Conservation (phyloP, 2,329 filamentous ascomycete genomes). For the Fusarium scirpi region DNA sequence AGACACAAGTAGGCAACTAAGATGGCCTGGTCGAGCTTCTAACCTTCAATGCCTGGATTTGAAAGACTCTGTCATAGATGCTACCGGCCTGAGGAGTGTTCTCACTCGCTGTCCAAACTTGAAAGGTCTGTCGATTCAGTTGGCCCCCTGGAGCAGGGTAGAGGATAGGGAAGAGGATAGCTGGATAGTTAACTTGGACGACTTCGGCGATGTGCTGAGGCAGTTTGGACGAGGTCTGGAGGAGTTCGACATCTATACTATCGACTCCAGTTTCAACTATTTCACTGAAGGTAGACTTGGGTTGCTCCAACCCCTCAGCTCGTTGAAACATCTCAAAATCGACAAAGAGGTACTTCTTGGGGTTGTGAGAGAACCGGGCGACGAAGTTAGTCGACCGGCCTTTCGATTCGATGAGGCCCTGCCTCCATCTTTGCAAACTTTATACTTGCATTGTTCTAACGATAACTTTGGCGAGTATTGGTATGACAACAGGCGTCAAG, state of each 20-base stretch:
- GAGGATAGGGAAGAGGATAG: neutral
- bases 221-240: neutral
- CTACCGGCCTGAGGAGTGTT: neutral
- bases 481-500: accelerated
- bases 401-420: neutral
- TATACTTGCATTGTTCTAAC: neutral
- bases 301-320: slow-evolving; percentile 7
- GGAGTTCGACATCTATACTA: neutral
- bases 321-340: slow-evolving; percentile 1
- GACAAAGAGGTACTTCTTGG: neutral
- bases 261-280: neutral
- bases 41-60: slow-evolving; percentile 3
- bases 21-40: neutral
- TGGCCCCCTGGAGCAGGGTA: neutral
- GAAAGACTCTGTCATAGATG: neutral
- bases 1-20: neutral
- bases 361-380: too few species aligned
- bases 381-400: too few species aligned
- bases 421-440: slow-evolving; percentile 11
- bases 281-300: neutral
- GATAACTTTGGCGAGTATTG: too few species aligned
- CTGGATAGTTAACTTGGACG: neutral
- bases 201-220: neutral
- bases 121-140: neutral
- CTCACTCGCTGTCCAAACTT: slow-evolving; percentile 13